These are phyloP conservation scores for Aphanomyces astaci DNA, from an alignment of 352 stramenopile genomes.

Conservation along the genomic window DNA sequence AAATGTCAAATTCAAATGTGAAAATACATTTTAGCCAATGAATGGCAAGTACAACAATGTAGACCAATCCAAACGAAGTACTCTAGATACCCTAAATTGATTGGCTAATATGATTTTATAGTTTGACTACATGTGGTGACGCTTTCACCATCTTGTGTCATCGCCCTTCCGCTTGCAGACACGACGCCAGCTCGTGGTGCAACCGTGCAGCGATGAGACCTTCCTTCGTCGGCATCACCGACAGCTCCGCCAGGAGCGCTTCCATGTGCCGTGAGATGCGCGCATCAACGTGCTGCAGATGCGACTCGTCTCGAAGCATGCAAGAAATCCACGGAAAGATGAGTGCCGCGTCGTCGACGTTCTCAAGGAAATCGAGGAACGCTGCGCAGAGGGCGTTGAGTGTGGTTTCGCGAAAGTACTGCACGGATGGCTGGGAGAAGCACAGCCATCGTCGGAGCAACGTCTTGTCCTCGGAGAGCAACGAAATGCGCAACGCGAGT, in stretches of 20 bases:
- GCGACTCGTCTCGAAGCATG: slow-evolving; percentile 1
- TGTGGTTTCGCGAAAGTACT: slow-evolving; percentile 1
- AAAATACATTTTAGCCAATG: background rate
- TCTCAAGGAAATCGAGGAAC: slow-evolving; percentile 19
- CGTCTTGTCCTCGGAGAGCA: slow-evolving; percentile 20
- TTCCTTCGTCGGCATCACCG: slow-evolving; percentile 11
- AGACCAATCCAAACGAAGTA: background rate
- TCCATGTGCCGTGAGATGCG: slow-evolving; percentile 2
- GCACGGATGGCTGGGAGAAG: slow-evolving; percentile 12
- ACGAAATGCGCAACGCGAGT: slow-evolving; percentile 18
- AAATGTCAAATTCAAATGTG: background rate
- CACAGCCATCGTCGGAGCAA: background rate
- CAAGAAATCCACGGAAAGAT: slow-evolving; percentile 24
- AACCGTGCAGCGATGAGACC: slow-evolving; percentile 10
- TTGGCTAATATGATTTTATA: background rate
- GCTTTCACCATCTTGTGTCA: too few relatives aligned
- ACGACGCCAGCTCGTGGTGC: slow-evolving; percentile 5
- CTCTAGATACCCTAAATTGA: background rate
- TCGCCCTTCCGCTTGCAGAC: background rate
- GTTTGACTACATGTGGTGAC: too few relatives aligned
- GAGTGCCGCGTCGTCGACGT: slow-evolving; percentile 1
- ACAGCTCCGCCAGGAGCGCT: background rate
- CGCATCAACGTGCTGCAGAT: slow-evolving; percentile 3
- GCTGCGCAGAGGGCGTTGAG: slow-evolving; percentile 13
- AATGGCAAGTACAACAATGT: too few relatives aligned